These are phyloP conservation scores for Zasmidium cellare DNA, from an alignment of 2,329 filamentous ascomycete species.

Conservation along the genomic window DNA sequence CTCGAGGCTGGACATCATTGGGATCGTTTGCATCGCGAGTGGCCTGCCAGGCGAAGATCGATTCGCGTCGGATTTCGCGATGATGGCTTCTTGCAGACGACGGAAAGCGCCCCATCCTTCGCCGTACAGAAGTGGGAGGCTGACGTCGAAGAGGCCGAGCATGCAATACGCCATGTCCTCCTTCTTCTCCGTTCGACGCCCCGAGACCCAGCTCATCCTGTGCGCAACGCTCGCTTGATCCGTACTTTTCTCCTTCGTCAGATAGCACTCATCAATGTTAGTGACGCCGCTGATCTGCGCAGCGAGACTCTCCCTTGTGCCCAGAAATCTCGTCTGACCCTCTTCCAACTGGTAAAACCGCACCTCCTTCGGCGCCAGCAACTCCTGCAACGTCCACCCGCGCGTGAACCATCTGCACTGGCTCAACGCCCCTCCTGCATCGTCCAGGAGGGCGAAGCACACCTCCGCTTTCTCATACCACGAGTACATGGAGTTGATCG, in stretches of 20 bases:
- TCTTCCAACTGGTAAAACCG: background rate
- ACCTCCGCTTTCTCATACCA: slow-evolving; percentile 18
- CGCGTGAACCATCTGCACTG: slow-evolving; percentile 3
- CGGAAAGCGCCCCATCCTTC: slow-evolving; percentile 25
- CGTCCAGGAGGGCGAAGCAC: slow-evolving; percentile 17
- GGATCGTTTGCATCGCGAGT: background rate
- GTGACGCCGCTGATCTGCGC: background rate
- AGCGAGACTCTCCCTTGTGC: no score
- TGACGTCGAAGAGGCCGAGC: slow-evolving; percentile 29
- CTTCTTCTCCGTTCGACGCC: slow-evolving; percentile 18
- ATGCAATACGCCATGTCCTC: slow-evolving; percentile 35
- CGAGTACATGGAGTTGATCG: slow-evolving; percentile 23
- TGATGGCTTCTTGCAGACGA: background rate
- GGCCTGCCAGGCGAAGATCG: background rate
- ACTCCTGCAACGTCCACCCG: slow-evolving; percentile 1
- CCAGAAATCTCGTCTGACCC: no score
- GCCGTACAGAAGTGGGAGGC: slow-evolving; percentile 34
- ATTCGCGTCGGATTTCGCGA: background rate
- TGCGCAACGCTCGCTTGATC: slow-evolving; percentile 7
- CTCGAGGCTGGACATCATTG: background rate
- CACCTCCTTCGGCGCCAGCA: background rate
- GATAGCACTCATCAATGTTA: background rate
- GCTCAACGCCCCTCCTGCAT: background rate
- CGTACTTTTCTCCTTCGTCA: background rate
- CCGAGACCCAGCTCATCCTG: slow-evolving; percentile 20